phyloP scores from a whole-genome alignment of 257 asterid genomes.

The Nicotiana attenuata region DNA sequence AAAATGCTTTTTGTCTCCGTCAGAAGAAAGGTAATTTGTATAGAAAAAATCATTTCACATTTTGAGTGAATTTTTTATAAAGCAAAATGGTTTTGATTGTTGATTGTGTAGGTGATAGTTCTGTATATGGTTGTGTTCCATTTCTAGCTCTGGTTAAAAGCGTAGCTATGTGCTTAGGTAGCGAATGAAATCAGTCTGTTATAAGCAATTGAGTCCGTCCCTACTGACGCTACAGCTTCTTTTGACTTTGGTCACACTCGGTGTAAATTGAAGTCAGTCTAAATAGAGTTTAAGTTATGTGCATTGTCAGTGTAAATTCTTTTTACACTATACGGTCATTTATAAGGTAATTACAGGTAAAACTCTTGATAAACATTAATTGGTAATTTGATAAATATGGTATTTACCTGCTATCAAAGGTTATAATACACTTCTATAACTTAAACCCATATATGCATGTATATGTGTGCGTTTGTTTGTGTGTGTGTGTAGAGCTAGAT shows the following conservation, averaged over 20 bases:
- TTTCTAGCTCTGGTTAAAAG: neutral
- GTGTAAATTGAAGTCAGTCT: neutral
- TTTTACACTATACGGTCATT: too few species aligned
- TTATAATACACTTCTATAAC: too few species aligned
- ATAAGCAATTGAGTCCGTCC: neutral
- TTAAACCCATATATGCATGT: too few species aligned
- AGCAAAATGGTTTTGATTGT: neutral
- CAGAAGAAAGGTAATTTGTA: slow-evolving; percentile 17
- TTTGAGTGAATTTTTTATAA: neutral
- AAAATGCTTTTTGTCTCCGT: slow-evolving; percentile 35
- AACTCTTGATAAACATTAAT: too few species aligned
- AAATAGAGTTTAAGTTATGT: too few species aligned
- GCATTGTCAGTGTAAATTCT: too few species aligned
- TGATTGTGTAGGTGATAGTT: neutral
- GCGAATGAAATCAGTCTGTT: neutral
- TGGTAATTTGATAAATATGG: too few species aligned
- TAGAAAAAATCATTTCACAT: neutral
- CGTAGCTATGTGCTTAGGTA: neutral
- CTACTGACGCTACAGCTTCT: neutral
- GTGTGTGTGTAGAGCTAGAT: neutral
- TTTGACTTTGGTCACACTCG: neutral
- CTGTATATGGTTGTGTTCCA: neutral
- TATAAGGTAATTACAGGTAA: too few species aligned
- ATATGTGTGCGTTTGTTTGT: too few species aligned
- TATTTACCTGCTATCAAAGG: too few species aligned